These are phyloP conservation scores for Phytophthora pistaciae DNA, from an alignment of 352 stramenopile genomes.

Conservation along the genomic window DNA sequence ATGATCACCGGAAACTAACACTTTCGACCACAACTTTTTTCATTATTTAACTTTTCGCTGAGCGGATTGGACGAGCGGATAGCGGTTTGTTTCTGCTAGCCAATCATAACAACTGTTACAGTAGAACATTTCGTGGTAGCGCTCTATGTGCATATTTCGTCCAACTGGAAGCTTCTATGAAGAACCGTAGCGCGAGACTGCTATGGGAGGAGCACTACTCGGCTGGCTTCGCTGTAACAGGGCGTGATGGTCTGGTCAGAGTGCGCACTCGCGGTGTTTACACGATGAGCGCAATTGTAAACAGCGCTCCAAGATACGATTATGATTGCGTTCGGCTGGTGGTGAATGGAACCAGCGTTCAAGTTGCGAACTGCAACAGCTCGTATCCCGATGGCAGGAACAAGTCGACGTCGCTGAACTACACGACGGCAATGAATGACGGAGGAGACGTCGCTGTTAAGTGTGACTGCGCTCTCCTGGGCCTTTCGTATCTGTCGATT, in stretches of 20 bases:
- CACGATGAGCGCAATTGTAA: no score
- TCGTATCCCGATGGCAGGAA: neutral
- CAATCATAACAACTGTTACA: no score
- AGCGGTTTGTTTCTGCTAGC: no score
- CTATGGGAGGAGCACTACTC: neutral
- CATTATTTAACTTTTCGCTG: no score
- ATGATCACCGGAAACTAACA: no score
- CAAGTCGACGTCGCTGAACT: neutral
- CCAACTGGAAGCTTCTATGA: no score
- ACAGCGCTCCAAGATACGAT: no score
- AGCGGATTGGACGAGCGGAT: no score
- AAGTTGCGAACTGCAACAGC: neutral
- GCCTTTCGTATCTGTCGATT: neutral
- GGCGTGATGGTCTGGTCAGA: neutral
- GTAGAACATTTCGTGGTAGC: no score
- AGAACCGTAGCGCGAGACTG: neutral
- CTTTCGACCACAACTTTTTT: no score
- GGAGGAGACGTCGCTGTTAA: neutral
- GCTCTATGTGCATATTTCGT: no score
- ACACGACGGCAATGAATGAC: neutral
- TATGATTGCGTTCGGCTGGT: neutral
- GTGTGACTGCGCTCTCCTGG: neutral
- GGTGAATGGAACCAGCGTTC: neutral
- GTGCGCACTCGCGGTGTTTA: neutral
- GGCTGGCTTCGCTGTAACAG: neutral